Conservation (phyloP, 2,329 filamentous ascomycete genomes). For the Trichoderma polysporum region DNA sequence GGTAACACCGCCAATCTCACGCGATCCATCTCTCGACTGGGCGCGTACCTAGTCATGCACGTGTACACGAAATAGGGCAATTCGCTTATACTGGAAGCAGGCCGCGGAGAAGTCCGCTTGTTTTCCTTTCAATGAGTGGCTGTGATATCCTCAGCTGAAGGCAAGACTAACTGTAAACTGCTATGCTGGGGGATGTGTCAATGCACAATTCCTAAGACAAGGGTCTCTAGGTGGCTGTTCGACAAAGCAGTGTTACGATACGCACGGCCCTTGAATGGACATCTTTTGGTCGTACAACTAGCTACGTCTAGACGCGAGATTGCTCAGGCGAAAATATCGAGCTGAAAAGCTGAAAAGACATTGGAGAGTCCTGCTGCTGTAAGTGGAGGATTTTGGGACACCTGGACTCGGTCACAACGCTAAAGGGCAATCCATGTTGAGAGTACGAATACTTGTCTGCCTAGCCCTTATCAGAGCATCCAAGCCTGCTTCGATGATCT, state of each 20-base stretch:
- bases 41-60: slow-evolving; percentile 5
- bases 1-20: not conserved
- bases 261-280: not conserved
- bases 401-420: not conserved
- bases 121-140: not conserved
- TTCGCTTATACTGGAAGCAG: not conserved
- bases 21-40: slow-evolving; percentile 5
- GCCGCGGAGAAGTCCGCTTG: not conserved
- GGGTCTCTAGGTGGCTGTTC: not conserved
- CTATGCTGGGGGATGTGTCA: not conserved
- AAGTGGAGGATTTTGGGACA: not conserved
- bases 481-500: not conserved
- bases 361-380: not conserved
- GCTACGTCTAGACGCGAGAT: not conserved
- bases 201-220: not conserved
- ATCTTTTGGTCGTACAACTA: not conserved
- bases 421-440: not conserved
- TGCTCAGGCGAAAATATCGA: not conserved
- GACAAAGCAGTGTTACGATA: not conserved
- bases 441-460: not conserved
- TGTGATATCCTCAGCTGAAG: slow-evolving; percentile 8
- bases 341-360: not conserved
- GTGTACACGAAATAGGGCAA: not conserved
- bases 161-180: not conserved
- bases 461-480: not conserved